Percentiles rank a stretch among this genome's conserved stretches.
Evolutionary conservation across 2,329 filamentous ascomycete species (phyloP).

Genomic region (Epichloe sylvatica): DNA sequence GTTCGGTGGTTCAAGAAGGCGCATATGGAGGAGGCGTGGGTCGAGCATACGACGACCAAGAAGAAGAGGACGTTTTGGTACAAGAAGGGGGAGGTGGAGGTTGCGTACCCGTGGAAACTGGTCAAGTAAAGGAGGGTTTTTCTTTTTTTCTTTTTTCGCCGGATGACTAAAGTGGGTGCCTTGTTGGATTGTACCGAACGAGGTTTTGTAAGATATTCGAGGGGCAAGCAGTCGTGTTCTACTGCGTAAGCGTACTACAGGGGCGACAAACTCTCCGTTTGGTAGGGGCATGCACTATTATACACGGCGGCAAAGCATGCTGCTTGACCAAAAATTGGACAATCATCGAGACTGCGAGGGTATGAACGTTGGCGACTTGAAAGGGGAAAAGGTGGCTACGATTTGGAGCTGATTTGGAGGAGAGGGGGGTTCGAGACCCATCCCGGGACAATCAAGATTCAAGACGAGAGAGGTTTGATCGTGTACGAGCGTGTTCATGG

Average conservation of each 20-base stretch:
- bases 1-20: conserved; percentile 69
- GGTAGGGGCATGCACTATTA: neutral
- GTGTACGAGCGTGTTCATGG: neutral
- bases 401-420: too few relatives aligned
- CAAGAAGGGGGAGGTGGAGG: conserved; percentile 60
- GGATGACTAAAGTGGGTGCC: too few relatives aligned
- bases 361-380: too few relatives aligned
- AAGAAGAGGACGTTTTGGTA: conserved; percentile 81
- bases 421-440: too few relatives aligned
- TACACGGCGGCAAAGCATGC: neutral
- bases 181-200: neutral
- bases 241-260: neutral
- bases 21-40: conserved; percentile 68
- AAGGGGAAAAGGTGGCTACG: too few relatives aligned
- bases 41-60: conserved; percentile 76
- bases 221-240: neutral
- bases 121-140: conserved; percentile 6
- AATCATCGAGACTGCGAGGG: too few relatives aligned
- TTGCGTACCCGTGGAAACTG: conserved; percentile 47
- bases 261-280: neutral
- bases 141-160: too few relatives aligned
- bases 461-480: neutral
- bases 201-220: neutral
- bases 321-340: neutral
- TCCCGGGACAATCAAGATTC: too few relatives aligned